phyloP scores from a whole-genome alignment of 2,329 filamentous ascomycete species.

The Periglandula ipomoeae region DNA sequence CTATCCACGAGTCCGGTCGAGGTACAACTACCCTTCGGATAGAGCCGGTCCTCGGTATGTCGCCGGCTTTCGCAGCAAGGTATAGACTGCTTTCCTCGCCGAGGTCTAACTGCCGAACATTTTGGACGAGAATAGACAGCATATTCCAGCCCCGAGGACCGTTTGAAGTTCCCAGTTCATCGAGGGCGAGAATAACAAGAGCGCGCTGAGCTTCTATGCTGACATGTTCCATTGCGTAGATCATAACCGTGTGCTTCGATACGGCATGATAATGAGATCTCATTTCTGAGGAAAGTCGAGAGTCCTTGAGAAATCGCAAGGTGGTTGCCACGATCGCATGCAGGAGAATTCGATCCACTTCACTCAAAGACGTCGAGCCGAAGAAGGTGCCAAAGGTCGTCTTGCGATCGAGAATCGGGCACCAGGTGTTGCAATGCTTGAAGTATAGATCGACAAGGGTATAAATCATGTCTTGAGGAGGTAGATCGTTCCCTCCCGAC shows the following conservation, averaged over 20 bases:
- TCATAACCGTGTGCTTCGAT: conserved; percentile 29
- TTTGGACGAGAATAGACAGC: conserved; percentile 28
- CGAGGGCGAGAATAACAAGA: conserved; percentile 31
- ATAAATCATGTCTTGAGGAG: conserved; percentile 51
- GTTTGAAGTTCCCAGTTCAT: conserved; percentile 33
- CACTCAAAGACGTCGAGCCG: conserved; percentile 28
- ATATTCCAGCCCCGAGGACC: conserved; percentile 34
- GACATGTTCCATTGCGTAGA: conserved; percentile 33
- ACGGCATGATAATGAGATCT: conserved; percentile 28
- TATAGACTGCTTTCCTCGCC: conserved; percentile 30
- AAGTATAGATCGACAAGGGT: conserved; percentile 53
- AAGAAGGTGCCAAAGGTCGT: conserved; percentile 31
- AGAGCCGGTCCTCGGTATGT: conserved; percentile 24
- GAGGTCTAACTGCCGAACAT: conserved; percentile 29
- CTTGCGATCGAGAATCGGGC: conserved; percentile 34
- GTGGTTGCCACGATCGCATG: conserved; percentile 36
- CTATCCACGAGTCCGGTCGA: conserved; percentile 33
- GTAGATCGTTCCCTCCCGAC: conserved; percentile 39
- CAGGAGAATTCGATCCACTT: conserved; percentile 30
- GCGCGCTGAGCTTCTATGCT: conserved; percentile 30
- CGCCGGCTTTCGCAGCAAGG: conserved; percentile 22
- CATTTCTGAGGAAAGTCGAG: conserved; percentile 27
- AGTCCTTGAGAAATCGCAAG: conserved; percentile 31
- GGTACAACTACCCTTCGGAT: conserved; percentile 24
- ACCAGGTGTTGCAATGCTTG: conserved; percentile 56